phyloP scores from a whole-genome alignment of 257 asterid species.

The Fraxinus pennsylvanica region DNA sequence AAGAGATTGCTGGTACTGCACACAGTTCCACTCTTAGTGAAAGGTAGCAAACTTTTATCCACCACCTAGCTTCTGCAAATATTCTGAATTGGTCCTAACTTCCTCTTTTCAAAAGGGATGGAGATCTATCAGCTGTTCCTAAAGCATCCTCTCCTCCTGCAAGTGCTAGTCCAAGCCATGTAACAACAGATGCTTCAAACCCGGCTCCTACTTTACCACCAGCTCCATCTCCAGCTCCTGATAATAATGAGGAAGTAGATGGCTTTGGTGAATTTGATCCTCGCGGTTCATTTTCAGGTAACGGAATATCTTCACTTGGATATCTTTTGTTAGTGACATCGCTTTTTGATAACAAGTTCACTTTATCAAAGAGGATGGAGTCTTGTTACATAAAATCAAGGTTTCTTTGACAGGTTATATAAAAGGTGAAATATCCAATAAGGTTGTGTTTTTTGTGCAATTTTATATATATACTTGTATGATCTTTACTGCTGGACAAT shows the following conservation, averaged over 20 bases:
- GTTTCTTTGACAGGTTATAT: not conserved
- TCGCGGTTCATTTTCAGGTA: slow-evolving; percentile 81
- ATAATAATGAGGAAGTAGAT: slow-evolving; percentile 45
- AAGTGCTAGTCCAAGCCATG: slow-evolving; percentile 54
- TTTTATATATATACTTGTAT: not conserved
- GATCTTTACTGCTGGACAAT: not conserved
- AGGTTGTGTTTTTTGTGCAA: not conserved
- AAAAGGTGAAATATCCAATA: not conserved
- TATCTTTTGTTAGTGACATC: not conserved
- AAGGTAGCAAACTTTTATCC: slow-evolving; percentile 45
- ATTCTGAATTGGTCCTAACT: slow-evolving; percentile 32
- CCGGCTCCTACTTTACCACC: slow-evolving; percentile 58
- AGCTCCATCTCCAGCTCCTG: slow-evolving; percentile 45
- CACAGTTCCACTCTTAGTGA: slow-evolving; percentile 75
- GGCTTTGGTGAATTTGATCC: slow-evolving; percentile 95
- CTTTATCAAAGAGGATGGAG: not conserved
- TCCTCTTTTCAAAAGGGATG: slow-evolving; percentile 52
- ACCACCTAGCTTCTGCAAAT: slow-evolving; percentile 17
- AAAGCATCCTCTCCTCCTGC: slow-evolving; percentile 58
- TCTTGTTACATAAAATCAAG: not conserved
- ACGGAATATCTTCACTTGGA: slow-evolving; percentile 22
- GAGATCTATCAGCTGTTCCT: slow-evolving; percentile 62
- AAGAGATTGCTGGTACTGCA: slow-evolving; percentile 71
- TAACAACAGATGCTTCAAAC: slow-evolving; percentile 36
- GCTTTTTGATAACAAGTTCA: not conserved